phyloP scores from a whole-genome alignment of 129 eudicot species.

The Logfia minima region DNA sequence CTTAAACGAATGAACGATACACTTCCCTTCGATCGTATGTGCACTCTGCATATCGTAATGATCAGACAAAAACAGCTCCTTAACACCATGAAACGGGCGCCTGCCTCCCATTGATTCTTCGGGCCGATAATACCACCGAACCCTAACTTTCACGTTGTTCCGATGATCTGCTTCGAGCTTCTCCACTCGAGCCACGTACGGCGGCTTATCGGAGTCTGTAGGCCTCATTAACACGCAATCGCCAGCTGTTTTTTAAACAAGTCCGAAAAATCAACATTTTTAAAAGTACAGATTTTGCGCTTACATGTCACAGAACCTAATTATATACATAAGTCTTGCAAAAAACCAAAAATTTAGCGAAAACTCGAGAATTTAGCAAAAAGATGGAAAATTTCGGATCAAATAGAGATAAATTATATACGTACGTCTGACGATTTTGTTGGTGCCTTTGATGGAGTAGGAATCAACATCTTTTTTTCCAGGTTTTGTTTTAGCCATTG shows the following conservation, averaged over 20 bases:
- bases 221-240: conserved; percentile 26
- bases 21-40: conserved; percentile 22
- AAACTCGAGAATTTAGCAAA: background rate
- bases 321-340: too few relatives aligned
- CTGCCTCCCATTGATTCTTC: conserved; percentile 16
- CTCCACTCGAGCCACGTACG: conserved; percentile 30
- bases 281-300: background rate
- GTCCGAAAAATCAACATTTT: background rate
- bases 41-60: conserved; percentile 26
- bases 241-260: conserved; percentile 9
- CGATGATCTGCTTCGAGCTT: conserved; percentile 16
- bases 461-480: conserved; percentile 82
- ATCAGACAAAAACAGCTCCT: conserved; percentile 21
- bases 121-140: conserved; percentile 21
- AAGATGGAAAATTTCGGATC: too few relatives aligned
- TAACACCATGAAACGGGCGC: conserved; percentile 20
- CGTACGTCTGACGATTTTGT: conserved; percentile 66
- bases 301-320: background rate
- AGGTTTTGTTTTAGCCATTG: conserved; percentile 82
- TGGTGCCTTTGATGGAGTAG: conserved; percentile 80
- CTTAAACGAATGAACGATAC: conserved; percentile 18
- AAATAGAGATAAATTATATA: conserved; percentile 19
- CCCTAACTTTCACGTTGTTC: conserved; percentile 17
- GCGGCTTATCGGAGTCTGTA: background rate
- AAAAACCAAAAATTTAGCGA: background rate